Percentiles rank a stretch among this genome's conserved stretches.
Conservation (phyloP, 805 yeast species). For the Barnettozyma siamensis region DNA sequence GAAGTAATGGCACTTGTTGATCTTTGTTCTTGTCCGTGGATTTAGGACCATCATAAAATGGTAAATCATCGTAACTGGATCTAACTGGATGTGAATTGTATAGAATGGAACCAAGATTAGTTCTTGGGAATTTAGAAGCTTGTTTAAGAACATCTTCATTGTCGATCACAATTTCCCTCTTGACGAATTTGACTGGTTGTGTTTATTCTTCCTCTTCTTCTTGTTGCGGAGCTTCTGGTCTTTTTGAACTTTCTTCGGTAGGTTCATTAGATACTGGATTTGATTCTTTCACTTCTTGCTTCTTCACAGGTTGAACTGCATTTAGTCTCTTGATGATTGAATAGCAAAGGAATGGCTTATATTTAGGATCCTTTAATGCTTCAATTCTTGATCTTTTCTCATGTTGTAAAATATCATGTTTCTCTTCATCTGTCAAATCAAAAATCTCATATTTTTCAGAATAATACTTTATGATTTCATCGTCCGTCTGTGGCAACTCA, state of each 20-base stretch:
- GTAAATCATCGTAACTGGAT: slow-evolving; percentile 26
- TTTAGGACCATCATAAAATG: slow-evolving; percentile 7
- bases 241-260: no score
- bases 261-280: no score
- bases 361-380: slow-evolving; percentile 22
- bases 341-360: slow-evolving; percentile 25
- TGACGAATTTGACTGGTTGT: slow-evolving; percentile 14
- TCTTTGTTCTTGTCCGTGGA: slow-evolving; percentile 3
- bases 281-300: background rate
- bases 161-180: slow-evolving; percentile 27
- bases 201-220: background rate
- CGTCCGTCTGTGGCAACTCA: slow-evolving; percentile 21
- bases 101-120: slow-evolving; percentile 47
- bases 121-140: slow-evolving; percentile 38
- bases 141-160: slow-evolving; percentile 35
- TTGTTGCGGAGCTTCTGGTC: no score
- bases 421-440: slow-evolving; percentile 26
- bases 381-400: slow-evolving; percentile 25
- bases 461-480: slow-evolving; percentile 25
- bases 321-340: slow-evolving; percentile 26
- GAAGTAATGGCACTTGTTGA: slow-evolving; percentile 24
- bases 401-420: slow-evolving; percentile 26
- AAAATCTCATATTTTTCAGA: slow-evolving; percentile 21
- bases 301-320: slow-evolving; percentile 16
- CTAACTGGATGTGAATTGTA: slow-evolving; percentile 54